These are phyloP conservation scores for Spathaspora girioi DNA, from an alignment of 805 yeast genomes.

Conservation along the genomic window DNA sequence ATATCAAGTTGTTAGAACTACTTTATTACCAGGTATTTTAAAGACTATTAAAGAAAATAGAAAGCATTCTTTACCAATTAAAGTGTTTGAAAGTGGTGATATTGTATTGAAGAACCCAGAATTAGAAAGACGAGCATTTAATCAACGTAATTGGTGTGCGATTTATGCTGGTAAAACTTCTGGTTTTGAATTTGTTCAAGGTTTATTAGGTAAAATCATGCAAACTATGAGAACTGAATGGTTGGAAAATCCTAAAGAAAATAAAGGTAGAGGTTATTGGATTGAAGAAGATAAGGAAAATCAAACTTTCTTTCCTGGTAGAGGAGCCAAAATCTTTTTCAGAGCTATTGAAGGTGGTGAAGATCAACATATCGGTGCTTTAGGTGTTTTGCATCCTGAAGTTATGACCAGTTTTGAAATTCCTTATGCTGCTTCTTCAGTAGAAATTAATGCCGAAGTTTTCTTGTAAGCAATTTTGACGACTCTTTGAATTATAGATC, in stretches of 20 bases:
- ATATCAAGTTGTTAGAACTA: slow-evolving; percentile 96
- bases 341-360: slow-evolving; percentile 60
- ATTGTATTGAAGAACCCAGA: slow-evolving; percentile 78
- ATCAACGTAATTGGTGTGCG: slow-evolving; percentile 94
- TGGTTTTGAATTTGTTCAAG: slow-evolving; percentile 93
- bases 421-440: slow-evolving; percentile 88
- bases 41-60: slow-evolving; percentile 95
- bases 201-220: slow-evolving; percentile 91
- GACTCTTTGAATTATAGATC: background rate
- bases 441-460: slow-evolving; percentile 85
- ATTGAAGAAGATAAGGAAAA: slow-evolving; percentile 65
- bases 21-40: slow-evolving; percentile 88
- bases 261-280: slow-evolving; percentile 76
- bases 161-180: slow-evolving; percentile 91
- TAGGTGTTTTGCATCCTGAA: slow-evolving; percentile 96
- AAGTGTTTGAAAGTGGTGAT: slow-evolving; percentile 94
- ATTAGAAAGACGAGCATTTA: slow-evolving; percentile 84
- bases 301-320: slow-evolving; percentile 89
- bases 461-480: slow-evolving; percentile 50
- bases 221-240: slow-evolving; percentile 90
- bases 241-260: slow-evolving; percentile 54
- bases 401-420: slow-evolving; percentile 83
- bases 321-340: slow-evolving; percentile 87
- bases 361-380: slow-evolving; percentile 64
- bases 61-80: slow-evolving; percentile 90